These are phyloP conservation scores for Umbilicaria muhlenbergii DNA, from an alignment of 495 filamentous ascomycete genomes.

Conservation along the genomic window DNA sequence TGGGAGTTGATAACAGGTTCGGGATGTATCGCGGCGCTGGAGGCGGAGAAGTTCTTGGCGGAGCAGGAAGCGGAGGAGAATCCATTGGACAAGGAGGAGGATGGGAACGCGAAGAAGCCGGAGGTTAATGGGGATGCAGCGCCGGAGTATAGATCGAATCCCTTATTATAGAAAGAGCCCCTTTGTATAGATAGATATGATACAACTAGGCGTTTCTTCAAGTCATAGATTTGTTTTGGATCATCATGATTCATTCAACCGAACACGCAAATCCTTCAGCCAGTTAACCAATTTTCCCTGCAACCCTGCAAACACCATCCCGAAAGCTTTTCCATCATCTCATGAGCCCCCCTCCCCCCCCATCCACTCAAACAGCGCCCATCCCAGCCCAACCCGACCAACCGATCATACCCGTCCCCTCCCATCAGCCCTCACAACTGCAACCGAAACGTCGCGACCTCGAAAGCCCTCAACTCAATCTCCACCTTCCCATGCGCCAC, in stretches of 20 bases:
- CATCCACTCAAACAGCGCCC: too few species aligned
- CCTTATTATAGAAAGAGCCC: constrained; percentile 33
- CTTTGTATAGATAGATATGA: background rate
- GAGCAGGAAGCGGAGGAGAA: constrained; percentile 46
- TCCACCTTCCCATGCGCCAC: constrained; percentile 26
- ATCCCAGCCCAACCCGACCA: too few species aligned
- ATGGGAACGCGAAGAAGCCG: constrained; percentile 13
- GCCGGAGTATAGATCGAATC: constrained; percentile 48
- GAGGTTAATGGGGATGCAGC: constrained; percentile 20
- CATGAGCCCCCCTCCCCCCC: too few species aligned
- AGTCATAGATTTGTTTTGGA: too few species aligned
- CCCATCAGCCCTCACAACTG: constrained; percentile 32
- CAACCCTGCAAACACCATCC: too few species aligned
- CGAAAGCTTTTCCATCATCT: too few species aligned
- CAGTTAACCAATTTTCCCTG: too few species aligned
- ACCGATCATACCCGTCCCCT: background rate
- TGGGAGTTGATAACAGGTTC: constrained; percentile 46
- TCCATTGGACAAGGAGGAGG: constrained; percentile 19
- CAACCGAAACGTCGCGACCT: constrained; percentile 74
- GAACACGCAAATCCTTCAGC: too few species aligned
- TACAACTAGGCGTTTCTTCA: too few species aligned
- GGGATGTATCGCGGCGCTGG: constrained; percentile 86
- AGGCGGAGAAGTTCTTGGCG: constrained; percentile 81
- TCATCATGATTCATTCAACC: too few species aligned
- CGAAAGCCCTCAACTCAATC: constrained; percentile 67